phyloP scores from a whole-genome alignment of 2,329 filamentous ascomycete genomes.

The Diaporthe citrichinensis region DNA sequence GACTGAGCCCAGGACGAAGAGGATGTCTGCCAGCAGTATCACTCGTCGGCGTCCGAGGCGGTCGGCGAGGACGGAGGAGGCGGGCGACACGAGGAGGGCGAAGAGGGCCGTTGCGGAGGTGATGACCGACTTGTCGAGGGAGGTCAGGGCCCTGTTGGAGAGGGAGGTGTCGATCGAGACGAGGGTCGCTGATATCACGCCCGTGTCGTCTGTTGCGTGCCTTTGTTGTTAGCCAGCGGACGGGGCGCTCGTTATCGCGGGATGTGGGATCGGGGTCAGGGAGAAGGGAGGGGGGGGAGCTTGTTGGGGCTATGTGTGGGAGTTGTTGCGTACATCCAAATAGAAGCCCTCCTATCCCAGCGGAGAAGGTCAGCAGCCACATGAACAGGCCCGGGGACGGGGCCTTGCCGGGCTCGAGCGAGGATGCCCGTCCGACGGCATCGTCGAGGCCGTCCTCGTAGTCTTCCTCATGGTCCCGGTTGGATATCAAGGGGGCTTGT shows the following conservation, averaged over 20 bases:
- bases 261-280: neutral
- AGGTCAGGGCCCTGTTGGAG: conserved; percentile 68
- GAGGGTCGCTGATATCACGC: conserved; percentile 78
- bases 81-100: conserved; percentile 74
- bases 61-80: conserved; percentile 76
- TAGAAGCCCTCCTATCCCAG: conserved; percentile 76
- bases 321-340: conserved; percentile 70
- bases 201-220: conserved; percentile 69
- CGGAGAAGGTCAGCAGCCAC: conserved; percentile 73
- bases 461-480: conserved; percentile 44
- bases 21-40: conserved; percentile 73
- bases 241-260: neutral
- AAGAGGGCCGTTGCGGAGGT: conserved; percentile 79
- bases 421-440: conserved; percentile 43
- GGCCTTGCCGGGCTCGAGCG: conserved; percentile 24
- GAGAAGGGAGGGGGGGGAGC: neutral
- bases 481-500: conserved; percentile 56
- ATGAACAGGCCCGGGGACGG: conserved; percentile 65
- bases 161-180: conserved; percentile 74
- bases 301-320: neutral
- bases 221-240: conserved; percentile 29
- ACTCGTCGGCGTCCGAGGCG: conserved; percentile 72
- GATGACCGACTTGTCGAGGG: conserved; percentile 78
- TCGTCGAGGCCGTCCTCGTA: conserved; percentile 48
- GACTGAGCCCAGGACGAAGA: conserved; percentile 78